Conservation (phyloP, 2,329 filamentous ascomycete genomes). For the Ceratocystis ficicola region DNA sequence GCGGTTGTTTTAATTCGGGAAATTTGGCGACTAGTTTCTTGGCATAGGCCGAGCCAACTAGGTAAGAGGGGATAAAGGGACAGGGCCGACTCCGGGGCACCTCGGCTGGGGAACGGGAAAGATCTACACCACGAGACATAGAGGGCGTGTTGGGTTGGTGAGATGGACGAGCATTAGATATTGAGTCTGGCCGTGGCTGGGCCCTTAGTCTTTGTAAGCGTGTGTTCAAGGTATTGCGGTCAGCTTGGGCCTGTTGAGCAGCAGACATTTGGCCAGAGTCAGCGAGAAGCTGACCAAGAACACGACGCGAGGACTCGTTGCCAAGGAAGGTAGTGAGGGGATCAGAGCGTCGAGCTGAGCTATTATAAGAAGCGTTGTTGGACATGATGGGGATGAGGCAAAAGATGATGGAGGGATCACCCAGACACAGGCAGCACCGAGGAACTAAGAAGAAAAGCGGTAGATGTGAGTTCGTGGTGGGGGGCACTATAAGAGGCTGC, state of each 20-base stretch:
- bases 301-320: not conserved
- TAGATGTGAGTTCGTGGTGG: not conserved
- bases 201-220: not conserved
- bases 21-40: constrained; percentile 54
- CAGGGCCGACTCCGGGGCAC: constrained; percentile 25
- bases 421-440: not conserved
- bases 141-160: constrained; percentile 30
- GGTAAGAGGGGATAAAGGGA: constrained; percentile 68
- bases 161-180: not conserved
- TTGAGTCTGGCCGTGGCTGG: no score
- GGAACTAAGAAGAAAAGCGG: not conserved
- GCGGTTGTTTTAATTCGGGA: constrained; percentile 35
- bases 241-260: not conserved
- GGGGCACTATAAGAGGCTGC: no score
- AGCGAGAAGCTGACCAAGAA: constrained; percentile 6
- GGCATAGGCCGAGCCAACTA: constrained; percentile 65
- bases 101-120: constrained; percentile 32
- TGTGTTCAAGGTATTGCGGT: not conserved
- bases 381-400: constrained; percentile 10
- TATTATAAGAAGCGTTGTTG: not conserved
- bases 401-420: not conserved
- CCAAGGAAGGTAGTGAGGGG: not conserved
- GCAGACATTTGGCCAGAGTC: not conserved
- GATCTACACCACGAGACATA: constrained; percentile 43
- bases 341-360: not conserved